A percentile compares a stretch with the other conserved stretches of the same genome.
These are phyloP conservation scores for Lagerstroemia speciosa DNA, from an alignment of 345 rosid species.

Conservation along the genomic window DNA sequence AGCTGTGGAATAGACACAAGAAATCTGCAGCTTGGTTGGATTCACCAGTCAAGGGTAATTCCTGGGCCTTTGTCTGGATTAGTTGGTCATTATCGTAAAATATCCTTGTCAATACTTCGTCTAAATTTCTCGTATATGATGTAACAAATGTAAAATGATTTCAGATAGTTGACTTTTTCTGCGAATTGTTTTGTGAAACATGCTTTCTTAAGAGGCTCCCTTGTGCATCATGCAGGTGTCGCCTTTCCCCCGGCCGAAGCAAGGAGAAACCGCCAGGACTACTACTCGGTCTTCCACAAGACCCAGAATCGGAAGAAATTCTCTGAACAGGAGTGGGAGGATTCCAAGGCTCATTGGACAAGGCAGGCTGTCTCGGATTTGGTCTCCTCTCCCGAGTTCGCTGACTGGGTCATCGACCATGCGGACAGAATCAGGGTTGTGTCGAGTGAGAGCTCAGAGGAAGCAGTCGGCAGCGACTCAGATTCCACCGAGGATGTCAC, in stretches of 20 bases:
- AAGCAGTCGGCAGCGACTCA: conserved; percentile 44
- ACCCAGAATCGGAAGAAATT: conserved; percentile 44
- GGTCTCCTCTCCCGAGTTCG: conserved; percentile 65
- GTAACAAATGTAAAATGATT: not conserved
- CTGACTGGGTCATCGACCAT: conserved; percentile 61
- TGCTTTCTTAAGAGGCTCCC: not conserved
- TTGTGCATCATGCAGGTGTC: conserved; percentile 20
- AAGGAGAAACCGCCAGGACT: conserved; percentile 22
- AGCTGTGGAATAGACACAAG: conserved; percentile 36
- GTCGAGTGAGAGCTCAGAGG: conserved; percentile 47
- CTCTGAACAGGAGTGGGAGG: conserved; percentile 66
- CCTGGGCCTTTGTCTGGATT: not conserved
- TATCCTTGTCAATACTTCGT: not conserved
- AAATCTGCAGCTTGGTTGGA: conserved; percentile 38
- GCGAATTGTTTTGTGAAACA: not conserved
- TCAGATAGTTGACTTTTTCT: not conserved
- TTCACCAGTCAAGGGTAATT: conserved; percentile 59
- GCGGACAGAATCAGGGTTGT: conserved; percentile 61
- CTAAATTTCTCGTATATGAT: not conserved
- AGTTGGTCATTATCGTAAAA: not conserved
- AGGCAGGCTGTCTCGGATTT: conserved; percentile 50
- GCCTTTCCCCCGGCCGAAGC: conserved; percentile 15
- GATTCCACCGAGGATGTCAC: conserved; percentile 45
- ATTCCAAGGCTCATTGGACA: conserved; percentile 63
- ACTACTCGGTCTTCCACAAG: conserved; percentile 67